Evolutionary conservation across 208 protist species (phyloP), one percentile per base, ranked within the genome.

Genomic region (Trypanosoma brucei): DNA sequence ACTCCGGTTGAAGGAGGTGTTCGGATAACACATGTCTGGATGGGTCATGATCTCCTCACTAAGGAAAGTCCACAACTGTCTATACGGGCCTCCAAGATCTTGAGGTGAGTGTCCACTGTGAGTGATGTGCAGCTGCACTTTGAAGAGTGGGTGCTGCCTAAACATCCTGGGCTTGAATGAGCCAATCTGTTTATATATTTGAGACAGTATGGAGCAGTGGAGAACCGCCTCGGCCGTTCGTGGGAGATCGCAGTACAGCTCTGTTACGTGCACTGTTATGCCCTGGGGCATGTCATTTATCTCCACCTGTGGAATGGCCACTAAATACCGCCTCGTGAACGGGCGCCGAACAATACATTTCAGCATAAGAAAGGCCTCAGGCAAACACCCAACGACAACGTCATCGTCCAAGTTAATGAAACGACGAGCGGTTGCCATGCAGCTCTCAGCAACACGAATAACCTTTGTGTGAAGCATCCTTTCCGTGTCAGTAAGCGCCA

Each of bases 151-250:
- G 45, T 66, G 72, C 49, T 81, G 62, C 33, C 46, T 40, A 78
- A 82, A 86, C 55, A 93, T 82, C 57, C 75, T 70, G 14, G 79
- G 74, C 8, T 63, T 85, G 61, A 87, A 90, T 46, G 68, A 75
- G 31, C 87, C 85, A 49, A 96, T 92, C 68, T 96, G 91, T 40
- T 86, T 77, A 72, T 96, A 86, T 37, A 93, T 82, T 75, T 96
- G 91, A 4, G 83, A 75, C 35, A 96, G 65, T 3, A 93, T 72
- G 56, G 85, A 91, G 71, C 90, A 78, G 53, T 85, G 75, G 48
- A 96, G 77, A 35, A 81, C 86, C 50, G 83, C 79, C 38, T 94
- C 84, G 4, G 72, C 78, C 30, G 78, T 87, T 54, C 86, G 85
- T 22, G 87, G 70, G n/a, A 90, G 75, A 8, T 72, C 79, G 3